These are phyloP conservation scores for Cryphonectria nitschkei DNA, from an alignment of 2,329 filamentous ascomycete genomes.

Conservation along the genomic window DNA sequence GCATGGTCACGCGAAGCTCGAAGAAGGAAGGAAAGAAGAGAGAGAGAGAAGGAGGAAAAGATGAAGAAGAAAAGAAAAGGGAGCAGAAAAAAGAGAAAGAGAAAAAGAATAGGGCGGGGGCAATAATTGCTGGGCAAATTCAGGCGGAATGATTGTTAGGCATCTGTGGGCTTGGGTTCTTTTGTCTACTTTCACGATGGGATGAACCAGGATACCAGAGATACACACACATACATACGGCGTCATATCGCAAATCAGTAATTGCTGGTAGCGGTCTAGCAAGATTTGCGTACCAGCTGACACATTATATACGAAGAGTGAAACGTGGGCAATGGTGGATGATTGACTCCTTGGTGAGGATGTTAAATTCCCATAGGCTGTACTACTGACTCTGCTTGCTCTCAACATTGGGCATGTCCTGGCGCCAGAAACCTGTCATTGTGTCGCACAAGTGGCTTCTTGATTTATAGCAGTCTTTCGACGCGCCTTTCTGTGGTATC, in stretches of 20 bases:
- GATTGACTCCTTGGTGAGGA: neutral
- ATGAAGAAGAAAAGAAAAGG: neutral
- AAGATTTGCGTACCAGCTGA: neutral
- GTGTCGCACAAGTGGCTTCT: neutral
- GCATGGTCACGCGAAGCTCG: neutral
- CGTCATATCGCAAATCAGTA: neutral
- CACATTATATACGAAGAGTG: neutral
- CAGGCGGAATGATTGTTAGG: neutral
- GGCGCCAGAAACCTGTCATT: neutral
- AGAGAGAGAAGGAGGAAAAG: neutral
- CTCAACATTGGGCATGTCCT: neutral
- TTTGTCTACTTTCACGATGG: conserved; percentile 10
- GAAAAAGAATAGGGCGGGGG: neutral
- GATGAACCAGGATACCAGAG: conserved; percentile 15
- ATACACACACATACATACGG: neutral
- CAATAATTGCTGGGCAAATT: neutral
- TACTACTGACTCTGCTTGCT: neutral
- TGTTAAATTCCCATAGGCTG: neutral
- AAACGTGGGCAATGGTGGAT: neutral
- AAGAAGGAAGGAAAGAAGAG: neutral
- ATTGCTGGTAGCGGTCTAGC: conserved; percentile 2
- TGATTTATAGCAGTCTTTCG: neutral
- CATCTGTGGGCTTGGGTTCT: neutral
- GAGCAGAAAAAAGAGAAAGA: no score
- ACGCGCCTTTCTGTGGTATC: neutral